A percentile compares a stretch with the other conserved stretches of the same genome.
These are phyloP conservation scores for Yamadazyma triangularis DNA, from an alignment of 1,139 yeast species.

Conservation along the genomic window DNA sequence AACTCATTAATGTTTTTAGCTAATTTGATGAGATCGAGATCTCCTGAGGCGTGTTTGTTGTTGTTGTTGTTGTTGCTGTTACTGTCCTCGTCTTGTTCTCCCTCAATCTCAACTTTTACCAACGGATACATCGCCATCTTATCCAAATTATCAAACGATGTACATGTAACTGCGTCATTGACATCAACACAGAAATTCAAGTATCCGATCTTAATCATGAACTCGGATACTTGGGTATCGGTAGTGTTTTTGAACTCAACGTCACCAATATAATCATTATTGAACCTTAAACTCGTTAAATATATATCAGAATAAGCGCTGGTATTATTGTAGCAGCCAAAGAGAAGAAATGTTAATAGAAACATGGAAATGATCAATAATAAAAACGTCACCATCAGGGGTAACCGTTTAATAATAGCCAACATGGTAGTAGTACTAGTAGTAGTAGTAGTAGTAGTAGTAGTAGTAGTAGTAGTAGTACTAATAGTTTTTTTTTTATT, in stretches of 20 bases:
- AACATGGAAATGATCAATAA: constrained; percentile 35
- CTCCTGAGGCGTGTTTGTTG: constrained; percentile 8
- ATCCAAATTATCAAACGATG: constrained; percentile 21
- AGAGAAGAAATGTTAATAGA: constrained; percentile 45
- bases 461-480: too few relatives aligned
- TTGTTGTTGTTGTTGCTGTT: too few relatives aligned
- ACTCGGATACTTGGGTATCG: constrained; percentile 13
- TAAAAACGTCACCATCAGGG: constrained; percentile 13
- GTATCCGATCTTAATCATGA: constrained; percentile 47
- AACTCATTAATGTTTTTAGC: constrained; percentile 40
- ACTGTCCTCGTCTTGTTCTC: too few relatives aligned
- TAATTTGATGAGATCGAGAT: constrained; percentile 36
- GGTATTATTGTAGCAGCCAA: constrained; percentile 45
- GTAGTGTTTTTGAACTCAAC: constrained; percentile 13
- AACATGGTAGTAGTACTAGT: too few relatives aligned
- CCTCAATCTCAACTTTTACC: constrained; percentile 13
- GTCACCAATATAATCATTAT: constrained; percentile 34
- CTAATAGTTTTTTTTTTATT: too few relatives aligned
- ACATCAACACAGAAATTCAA: constrained; percentile 43
- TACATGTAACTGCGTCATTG: constrained; percentile 25
- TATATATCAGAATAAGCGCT: constrained; percentile 42
- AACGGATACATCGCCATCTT: constrained; percentile 22
- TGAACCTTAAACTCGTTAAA: constrained; percentile 43
- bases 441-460: too few relatives aligned
- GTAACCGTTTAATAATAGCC: constrained; percentile 7